Percentiles rank a stretch among this genome's conserved stretches.
Evolutionary conservation across 306 rosid species (phyloP).

Genomic region (Castanea mollissima): DNA sequence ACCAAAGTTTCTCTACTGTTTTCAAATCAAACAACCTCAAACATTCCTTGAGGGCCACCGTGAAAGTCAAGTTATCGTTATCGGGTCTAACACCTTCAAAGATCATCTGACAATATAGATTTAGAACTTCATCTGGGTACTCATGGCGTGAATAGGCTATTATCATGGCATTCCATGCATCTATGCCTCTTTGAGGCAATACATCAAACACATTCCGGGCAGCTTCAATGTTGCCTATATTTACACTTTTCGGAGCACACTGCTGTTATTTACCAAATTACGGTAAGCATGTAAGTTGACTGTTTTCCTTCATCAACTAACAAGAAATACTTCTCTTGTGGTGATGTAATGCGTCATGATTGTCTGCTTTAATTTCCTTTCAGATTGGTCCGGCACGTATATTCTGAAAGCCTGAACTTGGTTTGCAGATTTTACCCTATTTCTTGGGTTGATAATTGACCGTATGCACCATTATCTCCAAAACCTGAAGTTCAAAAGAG

Average conservation of each 20-base stretch:
- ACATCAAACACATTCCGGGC: slow-evolving; percentile 39
- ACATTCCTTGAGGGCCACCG: slow-evolving; percentile 38
- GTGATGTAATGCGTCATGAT: no score
- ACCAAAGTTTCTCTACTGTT: slow-evolving; percentile 45
- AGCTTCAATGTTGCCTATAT: slow-evolving; percentile 8
- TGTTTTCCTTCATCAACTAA: no score
- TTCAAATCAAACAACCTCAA: slow-evolving; percentile 24
- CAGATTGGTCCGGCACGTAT: no score
- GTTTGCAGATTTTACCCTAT: no score
- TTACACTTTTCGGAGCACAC: not conserved
- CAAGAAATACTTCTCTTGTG: no score
- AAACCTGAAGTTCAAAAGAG: no score
- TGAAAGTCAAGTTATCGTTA: slow-evolving; percentile 31
- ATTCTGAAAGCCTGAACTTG: no score
- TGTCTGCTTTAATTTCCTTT: no score
- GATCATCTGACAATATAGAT: slow-evolving; percentile 32
- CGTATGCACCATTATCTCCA: no score
- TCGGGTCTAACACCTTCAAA: slow-evolving; percentile 33
- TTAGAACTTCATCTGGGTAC: slow-evolving; percentile 26
- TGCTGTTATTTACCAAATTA: no score
- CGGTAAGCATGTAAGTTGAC: no score
- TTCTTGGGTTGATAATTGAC: no score
- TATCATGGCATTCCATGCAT: slow-evolving; percentile 46
- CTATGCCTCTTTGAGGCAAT: slow-evolving; percentile 26
- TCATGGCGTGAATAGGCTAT: slow-evolving; percentile 31